Evolutionary conservation across 1,284 basidiomycete species (phyloP), one percentile per base, ranked within the genome.

Genomic region (Rhizopogon parksii): DNA sequence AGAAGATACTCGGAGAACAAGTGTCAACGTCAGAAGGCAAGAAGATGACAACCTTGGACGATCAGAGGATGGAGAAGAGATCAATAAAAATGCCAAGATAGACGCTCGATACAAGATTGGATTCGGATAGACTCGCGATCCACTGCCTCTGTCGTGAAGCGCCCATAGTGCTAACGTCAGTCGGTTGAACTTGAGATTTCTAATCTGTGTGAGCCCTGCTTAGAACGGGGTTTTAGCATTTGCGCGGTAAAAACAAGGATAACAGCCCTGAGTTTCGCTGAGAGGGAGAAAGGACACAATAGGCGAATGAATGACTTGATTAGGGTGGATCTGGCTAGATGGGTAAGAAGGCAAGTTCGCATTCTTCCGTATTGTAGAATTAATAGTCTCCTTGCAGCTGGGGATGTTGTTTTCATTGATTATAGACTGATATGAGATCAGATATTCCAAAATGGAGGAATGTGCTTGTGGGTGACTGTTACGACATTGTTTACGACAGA

Each of bases 101-200:
- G 32, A 47, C 27, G 24, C n/a, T 15, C 14, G 4, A 15, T 45
- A n/a, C 43, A 48, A 14, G 40, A 36, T 47, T 19, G 45, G 59
- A 65, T 68, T 24, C 21, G 21, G 55, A 60, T 40, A 53, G 63
- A 65, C 60, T 66, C 51, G 62, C 65, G 66, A 64, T 66, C 60
- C 46, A 15, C 32, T 53, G 57, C 61, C 49, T 34, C 47, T 47
- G 45, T 46, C 24, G 19, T 55, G 36, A 49, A 47, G 48, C 58
- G 53, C 55, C 34, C 45, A 40, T 24, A 1, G 4, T 51, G 50
- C 14, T 52, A 45, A 51, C 40, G 40, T 47, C 57, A 56, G 61
- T 65, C 63, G 63, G 32, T 49, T 52, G n/a, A n/a, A n/a, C n/a
- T n/a, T n/a, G 46, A 51, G 51, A 54, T 55, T 60, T 61, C 50